A percentile compares a stretch with the other conserved stretches of the same genome.
These are phyloP conservation scores for Penicillium rolfsii DNA, from an alignment of 2,329 filamentous ascomycete species.

Conservation along the genomic window DNA sequence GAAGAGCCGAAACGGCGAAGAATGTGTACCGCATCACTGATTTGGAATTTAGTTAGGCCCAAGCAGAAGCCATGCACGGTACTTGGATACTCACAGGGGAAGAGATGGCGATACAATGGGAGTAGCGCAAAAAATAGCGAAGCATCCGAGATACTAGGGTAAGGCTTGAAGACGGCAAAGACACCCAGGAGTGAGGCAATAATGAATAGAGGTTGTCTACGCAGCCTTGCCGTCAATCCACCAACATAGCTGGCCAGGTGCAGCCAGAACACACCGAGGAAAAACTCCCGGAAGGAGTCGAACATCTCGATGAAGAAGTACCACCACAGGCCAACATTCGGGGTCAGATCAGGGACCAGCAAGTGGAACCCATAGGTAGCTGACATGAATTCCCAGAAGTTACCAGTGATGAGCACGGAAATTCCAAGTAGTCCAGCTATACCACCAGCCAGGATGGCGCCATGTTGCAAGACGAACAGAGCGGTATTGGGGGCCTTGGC, in stretches of 20 bases:
- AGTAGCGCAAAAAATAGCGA: conserved; percentile 82
- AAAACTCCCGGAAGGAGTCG: conserved; percentile 95
- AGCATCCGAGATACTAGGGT: conserved; percentile 89
- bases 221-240: conserved; percentile 79
- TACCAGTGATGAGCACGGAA: conserved; percentile 72
- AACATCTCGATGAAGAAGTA: conserved; percentile 99
- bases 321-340: conserved; percentile 98
- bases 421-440: conserved; percentile 67
- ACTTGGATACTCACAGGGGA: conserved; percentile 64
- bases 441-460: conserved; percentile 57
- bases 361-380: conserved; percentile 94
- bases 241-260: conserved; percentile 89
- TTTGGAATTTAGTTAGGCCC: conserved; percentile 31
- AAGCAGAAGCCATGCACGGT: no score
- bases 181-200: conserved; percentile 83
- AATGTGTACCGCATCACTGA: conserved; percentile 91
- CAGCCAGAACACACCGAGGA: conserved; percentile 96
- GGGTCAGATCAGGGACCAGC: conserved; percentile 86
- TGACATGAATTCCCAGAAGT: conserved; percentile 83
- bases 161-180: conserved; percentile 95
- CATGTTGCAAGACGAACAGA: conserved; percentile 60
- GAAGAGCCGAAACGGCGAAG: conserved; percentile 75
- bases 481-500: conserved; percentile 33
- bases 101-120: conserved; percentile 86
- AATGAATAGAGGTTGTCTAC: conserved; percentile 83